Percentiles rank a stretch among this genome's conserved stretches.
Conservation (phyloP, 345 rosid genomes). For the Eucalyptus pauciflora region DNA sequence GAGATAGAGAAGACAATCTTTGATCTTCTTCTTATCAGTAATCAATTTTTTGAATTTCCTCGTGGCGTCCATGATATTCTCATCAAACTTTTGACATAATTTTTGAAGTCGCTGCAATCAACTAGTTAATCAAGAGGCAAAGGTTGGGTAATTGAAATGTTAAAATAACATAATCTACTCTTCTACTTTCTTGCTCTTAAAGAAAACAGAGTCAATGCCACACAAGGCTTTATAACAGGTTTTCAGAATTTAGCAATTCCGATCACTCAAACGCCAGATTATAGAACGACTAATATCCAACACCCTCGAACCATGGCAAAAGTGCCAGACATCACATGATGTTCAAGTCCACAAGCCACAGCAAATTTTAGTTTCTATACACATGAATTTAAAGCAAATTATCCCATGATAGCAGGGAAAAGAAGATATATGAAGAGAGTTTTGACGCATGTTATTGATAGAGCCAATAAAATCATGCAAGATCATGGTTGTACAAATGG, state of each 20-base stretch:
- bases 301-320: background rate
- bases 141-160: background rate
- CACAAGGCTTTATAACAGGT: background rate
- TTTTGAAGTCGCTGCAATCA: slow-evolving; percentile 49
- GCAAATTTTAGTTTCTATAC: background rate
- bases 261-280: background rate
- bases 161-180: background rate
- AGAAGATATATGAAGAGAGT: background rate
- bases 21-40: slow-evolving; percentile 60
- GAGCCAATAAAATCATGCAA: background rate
- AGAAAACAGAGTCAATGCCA: background rate
- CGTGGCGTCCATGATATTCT: slow-evolving; percentile 79
- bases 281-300: background rate
- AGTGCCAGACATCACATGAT: background rate
- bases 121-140: background rate
- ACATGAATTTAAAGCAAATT: background rate
- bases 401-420: background rate
- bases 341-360: background rate
- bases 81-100: slow-evolving; percentile 60
- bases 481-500: background rate
- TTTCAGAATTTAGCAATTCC: background rate
- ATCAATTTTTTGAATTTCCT: slow-evolving; percentile 66
- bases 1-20: slow-evolving; percentile 71
- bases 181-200: background rate
- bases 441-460: background rate